phyloP scores from a whole-genome alignment of 306 rosid species.

The Cucumis hystrix region DNA sequence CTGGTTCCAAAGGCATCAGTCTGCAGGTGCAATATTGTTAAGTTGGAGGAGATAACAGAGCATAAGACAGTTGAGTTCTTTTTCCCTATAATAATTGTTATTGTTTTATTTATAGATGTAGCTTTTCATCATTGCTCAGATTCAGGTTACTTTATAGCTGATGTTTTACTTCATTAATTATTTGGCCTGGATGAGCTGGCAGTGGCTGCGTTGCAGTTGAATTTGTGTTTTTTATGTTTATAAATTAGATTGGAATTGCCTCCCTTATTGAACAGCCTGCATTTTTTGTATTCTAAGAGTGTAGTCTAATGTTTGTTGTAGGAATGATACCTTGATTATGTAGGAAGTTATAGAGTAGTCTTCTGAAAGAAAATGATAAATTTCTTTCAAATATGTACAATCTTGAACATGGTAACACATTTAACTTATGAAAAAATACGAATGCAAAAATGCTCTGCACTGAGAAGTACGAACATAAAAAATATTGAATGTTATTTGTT shows the following conservation, averaged over 20 bases:
- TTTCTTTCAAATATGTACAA: not conserved
- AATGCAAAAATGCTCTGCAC: not conserved
- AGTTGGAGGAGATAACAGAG: not conserved
- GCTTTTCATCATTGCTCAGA: not conserved
- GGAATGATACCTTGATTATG: not conserved
- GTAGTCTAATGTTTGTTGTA: not conserved
- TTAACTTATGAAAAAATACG: not conserved
- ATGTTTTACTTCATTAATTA: not conserved
- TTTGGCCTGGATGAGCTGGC: not conserved
- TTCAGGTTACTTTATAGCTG: not conserved
- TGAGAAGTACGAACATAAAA: not conserved
- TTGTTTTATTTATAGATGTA: not conserved
- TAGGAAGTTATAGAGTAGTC: not conserved
- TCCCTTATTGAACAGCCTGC: not conserved
- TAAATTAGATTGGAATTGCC: not conserved
- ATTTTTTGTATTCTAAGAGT: not conserved
- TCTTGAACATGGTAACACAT: not conserved
- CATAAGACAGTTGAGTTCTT: not conserved
- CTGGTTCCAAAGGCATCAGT: not conserved
- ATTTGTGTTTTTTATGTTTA: no score
- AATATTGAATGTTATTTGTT: not conserved
- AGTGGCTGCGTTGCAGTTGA: not conserved
- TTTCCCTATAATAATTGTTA: not conserved
- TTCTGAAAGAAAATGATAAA: not conserved
- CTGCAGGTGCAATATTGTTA: not conserved